Evolutionary conservation across 495 filamentous ascomycete species (phyloP), one percentile per base, ranked within the genome.

Genomic region (Melanomma pulvis-pyrius): DNA sequence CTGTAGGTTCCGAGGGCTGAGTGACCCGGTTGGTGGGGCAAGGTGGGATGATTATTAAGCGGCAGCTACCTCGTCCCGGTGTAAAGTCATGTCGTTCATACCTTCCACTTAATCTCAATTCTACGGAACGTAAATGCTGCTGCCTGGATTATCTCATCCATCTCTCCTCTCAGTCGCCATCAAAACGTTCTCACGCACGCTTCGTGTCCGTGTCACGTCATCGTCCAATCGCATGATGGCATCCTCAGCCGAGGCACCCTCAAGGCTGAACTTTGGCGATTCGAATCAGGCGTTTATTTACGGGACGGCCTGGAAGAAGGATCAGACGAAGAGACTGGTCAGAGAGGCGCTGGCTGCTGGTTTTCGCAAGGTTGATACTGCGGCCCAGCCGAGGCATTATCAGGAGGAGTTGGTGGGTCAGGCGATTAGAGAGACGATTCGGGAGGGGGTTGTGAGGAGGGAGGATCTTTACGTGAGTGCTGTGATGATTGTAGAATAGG

Each of bases 261-360:
- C 51, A 24, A 59, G 26, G 32, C 46, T 46, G 15, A 30, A 28
- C 1, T 51, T 28, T 1, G 25, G 22, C 1, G 53, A 52, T 19
- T 39, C 28, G 8, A 11, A 58, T 46, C 88, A 88, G 7, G 77
- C 80, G 61, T 81, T 92, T 64, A 75, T 94, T 60, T 96, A 96
- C 71, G 91, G 91, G 47, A 93, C 90, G 8, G 91, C 91, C n/a
- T 93, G 91, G 91, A 93, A 93, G 77, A 90, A 91, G 73, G 86
- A 87, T 2, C 76, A 75, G 28, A 92, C 88, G 0, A 80, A 83
- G 21, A 81, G 85, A 36, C 81, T 92, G 0, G 90, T 93, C 26
- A 81, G 87, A 70, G 77, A 82, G 68, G 91, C 91, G 25, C 71
- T 96, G 66, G 79, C 82, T 56, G 76, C 85, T 13, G 91, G 91